These are phyloP conservation scores for Hypomontagnella monticulosa DNA, from an alignment of 495 filamentous ascomycete genomes.

Conservation along the genomic window DNA sequence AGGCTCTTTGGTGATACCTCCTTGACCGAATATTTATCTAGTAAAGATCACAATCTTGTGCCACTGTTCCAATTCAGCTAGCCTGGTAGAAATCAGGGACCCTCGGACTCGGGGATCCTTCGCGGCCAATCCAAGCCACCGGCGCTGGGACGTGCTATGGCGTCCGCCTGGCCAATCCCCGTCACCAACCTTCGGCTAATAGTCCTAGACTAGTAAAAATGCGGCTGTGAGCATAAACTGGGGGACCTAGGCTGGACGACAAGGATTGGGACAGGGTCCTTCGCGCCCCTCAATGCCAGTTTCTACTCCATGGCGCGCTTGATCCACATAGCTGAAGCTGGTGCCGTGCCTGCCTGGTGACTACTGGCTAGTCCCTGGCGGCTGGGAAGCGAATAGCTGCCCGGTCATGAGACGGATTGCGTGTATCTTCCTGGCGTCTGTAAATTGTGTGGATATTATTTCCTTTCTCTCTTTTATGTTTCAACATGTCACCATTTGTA, in stretches of 20 bases:
- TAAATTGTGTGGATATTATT: neutral
- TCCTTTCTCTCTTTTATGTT: neutral
- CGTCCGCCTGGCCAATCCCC: conserved; percentile 1
- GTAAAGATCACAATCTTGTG: neutral
- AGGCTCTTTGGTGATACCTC: neutral
- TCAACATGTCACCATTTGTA: neutral
- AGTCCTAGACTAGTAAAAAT: neutral
- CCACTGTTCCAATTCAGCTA: neutral
- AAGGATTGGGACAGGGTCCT: neutral
- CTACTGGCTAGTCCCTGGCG: conserved; percentile 3
- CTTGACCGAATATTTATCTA: neutral
- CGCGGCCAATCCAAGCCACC: neutral
- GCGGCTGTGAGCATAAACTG: conserved; percentile 15
- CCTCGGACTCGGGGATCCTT: neutral
- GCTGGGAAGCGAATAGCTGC: conserved; percentile 12
- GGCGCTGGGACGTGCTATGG: neutral
- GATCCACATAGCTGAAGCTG: conserved; percentile 24
- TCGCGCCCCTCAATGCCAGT: conserved; percentile 6
- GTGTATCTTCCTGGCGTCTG: neutral
- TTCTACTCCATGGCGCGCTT: neutral
- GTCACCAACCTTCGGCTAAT: neutral
- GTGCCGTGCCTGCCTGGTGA: conserved; percentile 7
- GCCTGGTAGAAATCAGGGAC: no score
- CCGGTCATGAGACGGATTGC: neutral
- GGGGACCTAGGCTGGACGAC: neutral